Conservation (phyloP, 2,329 filamentous ascomycete species). For the Cladosporium cucumerinum region DNA sequence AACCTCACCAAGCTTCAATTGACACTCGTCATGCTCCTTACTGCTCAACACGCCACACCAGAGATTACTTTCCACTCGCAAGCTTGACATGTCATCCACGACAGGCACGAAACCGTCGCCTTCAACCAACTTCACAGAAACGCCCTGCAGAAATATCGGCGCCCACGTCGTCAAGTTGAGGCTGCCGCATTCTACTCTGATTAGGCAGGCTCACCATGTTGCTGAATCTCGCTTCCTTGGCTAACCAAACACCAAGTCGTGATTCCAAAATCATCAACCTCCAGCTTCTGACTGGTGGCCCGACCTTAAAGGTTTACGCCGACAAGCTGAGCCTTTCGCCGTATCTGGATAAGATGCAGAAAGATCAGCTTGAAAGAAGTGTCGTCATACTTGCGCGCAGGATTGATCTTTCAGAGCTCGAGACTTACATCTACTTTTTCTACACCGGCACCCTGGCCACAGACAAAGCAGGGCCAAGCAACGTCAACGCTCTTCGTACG, state of each 20-base stretch:
- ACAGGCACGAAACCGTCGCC: neutral
- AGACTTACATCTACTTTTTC: neutral
- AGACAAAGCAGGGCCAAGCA: neutral
- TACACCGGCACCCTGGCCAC: neutral
- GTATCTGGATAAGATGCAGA: too few species aligned
- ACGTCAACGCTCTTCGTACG: neutral
- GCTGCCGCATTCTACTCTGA: neutral
- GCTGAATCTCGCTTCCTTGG: too few species aligned
- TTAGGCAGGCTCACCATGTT: neutral
- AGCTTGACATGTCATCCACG: neutral
- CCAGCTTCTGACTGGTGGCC: too few species aligned
- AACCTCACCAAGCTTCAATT: neutral
- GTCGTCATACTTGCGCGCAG: too few species aligned
- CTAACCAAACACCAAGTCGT: too few species aligned
- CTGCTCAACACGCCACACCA: neutral
- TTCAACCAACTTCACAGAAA: neutral
- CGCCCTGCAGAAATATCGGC: neutral
- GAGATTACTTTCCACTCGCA: neutral
- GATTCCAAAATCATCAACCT: too few species aligned
- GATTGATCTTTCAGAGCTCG: too few species aligned
- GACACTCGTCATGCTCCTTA: neutral
- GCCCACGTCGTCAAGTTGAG: neutral
- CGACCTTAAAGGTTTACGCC: too few species aligned
- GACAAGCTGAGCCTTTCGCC: neutral
- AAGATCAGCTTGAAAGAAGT: too few species aligned